These are phyloP conservation scores for Nitzschia sp. DNA, from an alignment of 108 stramenopile species.

Conservation along the genomic window DNA sequence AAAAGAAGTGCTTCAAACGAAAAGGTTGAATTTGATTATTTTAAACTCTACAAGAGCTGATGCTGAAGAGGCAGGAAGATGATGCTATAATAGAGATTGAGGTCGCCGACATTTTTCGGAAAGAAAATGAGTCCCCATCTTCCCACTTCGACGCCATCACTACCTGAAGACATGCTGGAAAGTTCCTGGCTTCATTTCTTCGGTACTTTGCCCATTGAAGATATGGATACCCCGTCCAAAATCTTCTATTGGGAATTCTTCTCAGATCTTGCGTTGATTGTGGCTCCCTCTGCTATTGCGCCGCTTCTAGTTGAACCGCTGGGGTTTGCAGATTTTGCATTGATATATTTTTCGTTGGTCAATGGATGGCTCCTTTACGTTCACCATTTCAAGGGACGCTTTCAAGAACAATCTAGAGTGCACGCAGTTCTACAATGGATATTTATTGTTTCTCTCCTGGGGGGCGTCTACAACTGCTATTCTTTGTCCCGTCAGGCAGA, in stretches of 20 bases:
- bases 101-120: neutral
- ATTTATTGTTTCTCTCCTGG: neutral
- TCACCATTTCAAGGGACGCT: constrained; percentile 24
- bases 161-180: neutral
- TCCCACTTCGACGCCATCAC: neutral
- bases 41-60: no score
- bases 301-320: neutral
- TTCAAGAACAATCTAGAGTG: constrained; percentile 10
- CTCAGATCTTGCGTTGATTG: constrained; percentile 14
- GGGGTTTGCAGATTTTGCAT: constrained; percentile 22
- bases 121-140: neutral
- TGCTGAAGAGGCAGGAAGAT: no score
- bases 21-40: no score
- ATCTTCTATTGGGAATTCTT: constrained; percentile 27
- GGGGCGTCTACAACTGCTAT: neutral
- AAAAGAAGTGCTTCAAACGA: no score
- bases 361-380: constrained; percentile 29
- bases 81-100: neutral
- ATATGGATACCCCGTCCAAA: neutral
- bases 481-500: neutral
- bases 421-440: neutral
- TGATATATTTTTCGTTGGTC: constrained; percentile 15
- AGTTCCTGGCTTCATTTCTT: constrained; percentile 8
- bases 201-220: neutral
- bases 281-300: constrained; percentile 19